Conservation (phyloP, 441 rosid species). For the Adansonia madagascariensis region DNA sequence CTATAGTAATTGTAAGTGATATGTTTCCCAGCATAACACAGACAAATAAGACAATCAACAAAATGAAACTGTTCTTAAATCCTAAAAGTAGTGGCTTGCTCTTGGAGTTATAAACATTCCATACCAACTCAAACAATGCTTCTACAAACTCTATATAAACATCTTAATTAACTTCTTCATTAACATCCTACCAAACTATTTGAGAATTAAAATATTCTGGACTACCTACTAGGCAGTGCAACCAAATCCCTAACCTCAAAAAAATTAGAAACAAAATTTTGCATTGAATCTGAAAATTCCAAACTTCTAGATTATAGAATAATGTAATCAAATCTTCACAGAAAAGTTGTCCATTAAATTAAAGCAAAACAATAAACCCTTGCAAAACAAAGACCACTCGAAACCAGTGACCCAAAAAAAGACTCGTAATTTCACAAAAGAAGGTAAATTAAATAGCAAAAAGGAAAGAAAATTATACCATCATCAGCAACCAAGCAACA, state of each 20-base stretch:
- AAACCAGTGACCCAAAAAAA: not conserved
- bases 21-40: not conserved
- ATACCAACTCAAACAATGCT: not conserved
- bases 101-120: not conserved
- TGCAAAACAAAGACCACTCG: not conserved
- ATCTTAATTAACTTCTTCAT: not conserved
- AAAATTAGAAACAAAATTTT: not conserved
- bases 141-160: not conserved
- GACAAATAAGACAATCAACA: not conserved
- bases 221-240: not conserved
- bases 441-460: slow-evolving; percentile 1
- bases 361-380: not conserved
- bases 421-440: not conserved
- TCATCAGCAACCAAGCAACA: slow-evolving; percentile 41
- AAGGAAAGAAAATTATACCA: slow-evolving; percentile 34
- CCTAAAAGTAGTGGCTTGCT: not conserved
- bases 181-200: not conserved
- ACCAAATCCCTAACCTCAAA: not conserved
- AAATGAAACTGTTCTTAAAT: not conserved
- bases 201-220: not conserved
- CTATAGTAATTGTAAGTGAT: no score
- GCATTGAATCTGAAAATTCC: not conserved
- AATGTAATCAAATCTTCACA: not conserved
- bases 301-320: not conserved
- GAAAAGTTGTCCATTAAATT: not conserved